Percentiles rank a stretch among this genome's conserved stretches.
phyloP scores from a whole-genome alignment of 2,329 filamentous ascomycete genomes.

The Cladosporium sp. region DNA sequence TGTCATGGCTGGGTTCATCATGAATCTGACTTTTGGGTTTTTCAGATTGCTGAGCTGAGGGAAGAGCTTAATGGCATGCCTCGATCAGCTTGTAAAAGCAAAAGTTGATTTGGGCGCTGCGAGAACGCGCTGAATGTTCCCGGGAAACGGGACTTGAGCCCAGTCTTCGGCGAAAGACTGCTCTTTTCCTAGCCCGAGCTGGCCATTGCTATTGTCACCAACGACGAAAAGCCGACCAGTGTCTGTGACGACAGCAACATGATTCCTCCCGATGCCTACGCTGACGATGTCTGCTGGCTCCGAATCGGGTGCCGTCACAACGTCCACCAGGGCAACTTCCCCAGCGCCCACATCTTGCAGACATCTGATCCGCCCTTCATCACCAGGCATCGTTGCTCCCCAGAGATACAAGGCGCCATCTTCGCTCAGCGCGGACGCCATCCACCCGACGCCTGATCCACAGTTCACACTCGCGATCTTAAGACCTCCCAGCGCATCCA shows the following conservation, averaged over 20 bases:
- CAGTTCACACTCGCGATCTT: conserved; percentile 50
- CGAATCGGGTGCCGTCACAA: conserved; percentile 39
- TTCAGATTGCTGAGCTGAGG: conserved; percentile 52
- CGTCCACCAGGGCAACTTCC: conserved; percentile 27
- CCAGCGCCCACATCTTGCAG: conserved; percentile 20
- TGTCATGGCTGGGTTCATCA: conserved; percentile 75
- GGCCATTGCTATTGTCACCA: conserved; percentile 56
- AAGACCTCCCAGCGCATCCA: conserved; percentile 51
- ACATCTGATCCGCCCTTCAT: conserved; percentile 18
- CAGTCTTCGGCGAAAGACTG: conserved; percentile 24
- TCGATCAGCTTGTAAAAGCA: background rate
- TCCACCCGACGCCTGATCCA: conserved; percentile 46
- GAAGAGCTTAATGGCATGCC: no score
- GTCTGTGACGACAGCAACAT: conserved; percentile 54
- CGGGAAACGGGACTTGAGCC: conserved; percentile 14
- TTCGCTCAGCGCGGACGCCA: conserved; percentile 54
- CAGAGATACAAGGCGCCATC: conserved; percentile 59
- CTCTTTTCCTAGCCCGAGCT: conserved; percentile 45
- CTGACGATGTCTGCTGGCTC: conserved; percentile 48
- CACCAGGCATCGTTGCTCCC: conserved; percentile 40
- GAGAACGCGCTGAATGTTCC: conserved; percentile 15
- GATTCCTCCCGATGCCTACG: conserved; percentile 54
- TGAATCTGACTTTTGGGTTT: conserved; percentile 74
- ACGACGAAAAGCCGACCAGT: conserved; percentile 51
- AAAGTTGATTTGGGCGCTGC: conserved; percentile 26